Conservation (phyloP, 306 rosid genomes). For the Begonia peltatifolia region DNA sequence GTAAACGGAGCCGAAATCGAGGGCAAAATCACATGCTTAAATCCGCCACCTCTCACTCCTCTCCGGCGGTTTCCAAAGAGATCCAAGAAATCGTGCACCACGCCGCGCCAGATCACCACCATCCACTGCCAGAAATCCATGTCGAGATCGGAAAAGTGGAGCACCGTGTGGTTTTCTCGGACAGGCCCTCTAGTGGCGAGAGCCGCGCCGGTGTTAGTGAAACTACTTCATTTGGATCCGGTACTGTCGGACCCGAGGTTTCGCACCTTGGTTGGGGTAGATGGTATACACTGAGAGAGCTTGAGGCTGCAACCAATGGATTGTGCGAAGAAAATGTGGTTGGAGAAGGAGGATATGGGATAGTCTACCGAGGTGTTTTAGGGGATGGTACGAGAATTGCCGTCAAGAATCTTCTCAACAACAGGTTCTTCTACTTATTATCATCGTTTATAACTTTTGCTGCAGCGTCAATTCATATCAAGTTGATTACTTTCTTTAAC, state of each 20-base stretch:
- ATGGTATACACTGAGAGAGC: conserved; percentile 86
- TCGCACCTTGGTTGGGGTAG: conserved; percentile 98
- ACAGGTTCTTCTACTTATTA: conserved; percentile 34
- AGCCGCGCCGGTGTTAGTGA: conserved; percentile 42
- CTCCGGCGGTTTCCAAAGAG: conserved; percentile 60
- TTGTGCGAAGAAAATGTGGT: conserved; percentile 72
- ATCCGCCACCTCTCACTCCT: conserved; percentile 1
- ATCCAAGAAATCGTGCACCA: conserved; percentile 57
- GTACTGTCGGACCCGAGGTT: conserved; percentile 66
- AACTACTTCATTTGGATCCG: conserved; percentile 46
- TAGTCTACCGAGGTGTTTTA: conserved; percentile 65
- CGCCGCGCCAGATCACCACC: conserved; percentile 34
- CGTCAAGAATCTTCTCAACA: conserved; percentile 87
- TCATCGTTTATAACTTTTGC: neutral
- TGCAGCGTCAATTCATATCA: neutral
- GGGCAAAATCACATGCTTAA: conserved; percentile 12
- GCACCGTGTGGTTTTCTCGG: conserved; percentile 56
- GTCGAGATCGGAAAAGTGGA: conserved; percentile 60
- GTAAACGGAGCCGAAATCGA: conserved; percentile 31
- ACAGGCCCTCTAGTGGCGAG: conserved; percentile 77
- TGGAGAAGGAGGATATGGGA: conserved; percentile 98
- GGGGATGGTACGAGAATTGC: conserved; percentile 67
- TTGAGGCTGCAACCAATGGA: conserved; percentile 80
- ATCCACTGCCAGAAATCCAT: conserved; percentile 44
- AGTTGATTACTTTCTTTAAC: neutral